phyloP scores from a whole-genome alignment of 306 rosid genomes.

The Medicago lupulina region DNA sequence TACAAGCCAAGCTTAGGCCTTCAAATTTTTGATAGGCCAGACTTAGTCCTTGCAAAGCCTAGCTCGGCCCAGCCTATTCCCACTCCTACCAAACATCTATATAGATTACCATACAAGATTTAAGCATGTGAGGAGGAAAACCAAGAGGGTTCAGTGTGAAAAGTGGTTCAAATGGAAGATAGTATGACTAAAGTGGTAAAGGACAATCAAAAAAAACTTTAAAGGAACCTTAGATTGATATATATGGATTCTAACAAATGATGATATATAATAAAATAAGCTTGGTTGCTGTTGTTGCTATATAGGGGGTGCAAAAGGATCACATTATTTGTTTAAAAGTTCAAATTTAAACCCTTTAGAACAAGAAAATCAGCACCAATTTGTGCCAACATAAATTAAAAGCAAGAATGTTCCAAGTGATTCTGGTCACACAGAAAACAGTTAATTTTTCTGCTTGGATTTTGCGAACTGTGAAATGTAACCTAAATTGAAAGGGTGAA shows the following conservation, averaged over 20 bases:
- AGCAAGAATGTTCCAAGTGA: slow-evolving; percentile 14
- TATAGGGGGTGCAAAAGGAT: background rate
- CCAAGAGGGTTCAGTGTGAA: background rate
- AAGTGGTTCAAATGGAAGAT: no score
- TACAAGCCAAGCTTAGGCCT: no score
- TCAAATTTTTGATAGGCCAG: no score
- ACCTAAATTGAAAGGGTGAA: slow-evolving; percentile 25
- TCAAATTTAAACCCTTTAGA: background rate
- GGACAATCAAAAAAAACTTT: background rate
- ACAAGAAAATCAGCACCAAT: background rate
- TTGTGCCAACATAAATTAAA: background rate
- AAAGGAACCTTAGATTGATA: background rate
- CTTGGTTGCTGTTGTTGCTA: background rate
- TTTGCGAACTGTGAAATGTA: slow-evolving; percentile 26
- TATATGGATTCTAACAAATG: no score
- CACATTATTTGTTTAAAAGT: background rate
- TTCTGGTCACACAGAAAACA: background rate
- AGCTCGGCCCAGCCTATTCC: no score
- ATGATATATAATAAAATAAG: background rate
- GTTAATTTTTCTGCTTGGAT: slow-evolving; percentile 13
- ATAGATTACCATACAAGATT: no score
- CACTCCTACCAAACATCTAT: no score
- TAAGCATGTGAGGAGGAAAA: background rate
- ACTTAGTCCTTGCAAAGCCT: no score
- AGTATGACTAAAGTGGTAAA: no score